Evolutionary conservation across 352 stramenopile species (phyloP), one percentile per base, ranked within the genome.

Genomic region (Phytopythium sindhum): DNA sequence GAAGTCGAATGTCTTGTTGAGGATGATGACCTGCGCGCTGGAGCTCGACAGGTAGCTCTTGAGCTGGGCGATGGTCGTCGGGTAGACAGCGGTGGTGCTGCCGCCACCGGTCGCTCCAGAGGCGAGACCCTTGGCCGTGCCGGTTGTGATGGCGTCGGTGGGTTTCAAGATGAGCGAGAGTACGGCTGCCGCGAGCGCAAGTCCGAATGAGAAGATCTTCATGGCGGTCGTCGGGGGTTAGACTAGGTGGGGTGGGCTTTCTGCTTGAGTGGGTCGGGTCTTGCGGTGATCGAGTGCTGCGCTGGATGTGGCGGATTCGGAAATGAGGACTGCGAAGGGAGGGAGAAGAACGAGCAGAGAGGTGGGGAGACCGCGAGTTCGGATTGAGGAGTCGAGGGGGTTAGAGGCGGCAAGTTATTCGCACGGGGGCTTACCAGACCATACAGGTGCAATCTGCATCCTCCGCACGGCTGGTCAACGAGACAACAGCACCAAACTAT

Each of bases 1-100:
- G 56, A 72, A 72, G 65, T 66, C 60, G 54, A 70, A 70, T 1
- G 59, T 64, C 59, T 37, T 63, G 45, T 70, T 67, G 1, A 72
- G 39, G 24, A 72, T 48, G 45, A 72, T 62, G 24, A 69, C 66
- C n/a, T 44, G 31, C 0, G 55, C 37, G 10, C 24, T 29, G 2
- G 39, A 42, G 41, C 55, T 61, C 37, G 31, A 24, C 41, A 73
- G 53, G 54, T 73, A 73, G 21, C 29, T 61, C 31, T 65, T 67
- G 39, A 73, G 63, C 47, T 73, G 57, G 26, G 64, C 57, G 58
- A 69, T 69, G 53, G 57, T 69, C 23, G 63, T 69, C 45, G 67
- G 67, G 59, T 69, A 73, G 8, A 73, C 63, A 4, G 67, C 58
- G 2, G 64, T 62, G 54, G 57, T 57, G 11, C 57, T 56, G n/a